Base-by-base conservation (phyloP, 179 eudicot genomes). In the Patellifolia procumbens region DNA sequence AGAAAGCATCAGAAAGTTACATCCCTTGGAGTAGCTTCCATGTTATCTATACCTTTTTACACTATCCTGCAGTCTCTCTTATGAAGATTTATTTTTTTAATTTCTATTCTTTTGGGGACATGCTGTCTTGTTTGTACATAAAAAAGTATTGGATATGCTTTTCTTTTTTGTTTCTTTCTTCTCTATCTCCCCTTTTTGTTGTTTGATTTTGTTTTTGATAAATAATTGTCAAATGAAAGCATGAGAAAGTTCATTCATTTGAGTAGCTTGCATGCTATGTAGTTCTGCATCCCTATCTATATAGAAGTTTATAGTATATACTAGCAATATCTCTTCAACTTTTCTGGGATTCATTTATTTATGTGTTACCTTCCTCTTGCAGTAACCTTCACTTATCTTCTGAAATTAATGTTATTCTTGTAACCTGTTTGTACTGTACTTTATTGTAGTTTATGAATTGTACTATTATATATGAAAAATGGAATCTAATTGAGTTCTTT, bases 1-100 rank as follows among this genome's bases (percentile, higher is more conserved):
- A 78, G 76, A 74, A 81, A 81, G 84, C 84, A 81, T 81, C 72
- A 78, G 35, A 81, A 81, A 78, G 84, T 75, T 78, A 78, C 74
- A 60, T 70, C 70, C 72, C 56, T 74, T 81, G 79, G 84, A 81
- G 84, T 81, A 81, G 81, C 81, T 81, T 81, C 84, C 74, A 81
- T 81, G 81, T 79, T 81, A 77, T 77, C 81, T 78, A 74, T 74
- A 43, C 81, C 78, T 45, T 61, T 77, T 81, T 76, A n/a, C 51
- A 45, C 15, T 48, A n/a, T 56, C 37, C 39, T 55, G 67, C 37
- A 19, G 43, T 74, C 51, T 39, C 17, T 28, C 37, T 32, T 13
- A 15, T 67, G 29, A 19, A 59, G 19, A 4, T 9, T 42, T 8
- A 31, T 66, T n/a, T 66, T 55, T 55, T 1, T 55, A 0, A 20